A percentile compares a stretch with the other conserved stretches of the same genome.
phyloP scores from a whole-genome alignment of 176 grass and related monocot genomes.

The Miscanthus lutarioriparius region DNA sequence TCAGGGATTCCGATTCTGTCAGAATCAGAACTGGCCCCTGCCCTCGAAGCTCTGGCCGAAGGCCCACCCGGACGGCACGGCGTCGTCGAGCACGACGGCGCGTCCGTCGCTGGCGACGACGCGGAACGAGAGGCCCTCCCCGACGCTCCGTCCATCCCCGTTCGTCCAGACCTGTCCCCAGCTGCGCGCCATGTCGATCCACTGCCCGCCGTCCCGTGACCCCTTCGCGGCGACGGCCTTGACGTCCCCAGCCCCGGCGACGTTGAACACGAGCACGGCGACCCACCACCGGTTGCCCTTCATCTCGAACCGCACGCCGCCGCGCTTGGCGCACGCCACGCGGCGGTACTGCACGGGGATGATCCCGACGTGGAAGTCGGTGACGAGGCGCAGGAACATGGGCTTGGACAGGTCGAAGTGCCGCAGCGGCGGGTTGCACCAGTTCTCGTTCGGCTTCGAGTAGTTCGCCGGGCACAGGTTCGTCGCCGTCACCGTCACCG shows the following conservation, averaged over 20 bases:
- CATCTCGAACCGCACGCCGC: constrained; percentile 47
- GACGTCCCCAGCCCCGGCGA: constrained; percentile 43
- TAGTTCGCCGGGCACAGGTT: constrained; percentile 31
- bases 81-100: background rate
- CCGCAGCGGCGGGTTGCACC: constrained; percentile 37
- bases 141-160: background rate
- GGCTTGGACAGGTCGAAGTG: constrained; percentile 42
- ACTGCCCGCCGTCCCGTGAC: constrained; percentile 26
- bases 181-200: constrained; percentile 14
- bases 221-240: constrained; percentile 21
- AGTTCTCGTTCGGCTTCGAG: constrained; percentile 22
- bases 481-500: constrained; percentile 24
- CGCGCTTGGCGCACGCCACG: constrained; percentile 43
- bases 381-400: constrained; percentile 44
- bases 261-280: constrained; percentile 43
- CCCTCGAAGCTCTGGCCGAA: constrained; percentile 33
- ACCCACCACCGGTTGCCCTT: constrained; percentile 50
- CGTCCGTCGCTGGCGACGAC: constrained; percentile 13
- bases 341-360: constrained; percentile 63
- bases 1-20: background rate
- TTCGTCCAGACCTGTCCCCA: constrained; percentile 38
- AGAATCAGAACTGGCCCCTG: background rate
- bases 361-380: constrained; percentile 50
- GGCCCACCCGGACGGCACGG: constrained; percentile 31
- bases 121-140: constrained; percentile 34